phyloP scores from a whole-genome alignment of 441 rosid genomes.

The Melastoma candidum region DNA sequence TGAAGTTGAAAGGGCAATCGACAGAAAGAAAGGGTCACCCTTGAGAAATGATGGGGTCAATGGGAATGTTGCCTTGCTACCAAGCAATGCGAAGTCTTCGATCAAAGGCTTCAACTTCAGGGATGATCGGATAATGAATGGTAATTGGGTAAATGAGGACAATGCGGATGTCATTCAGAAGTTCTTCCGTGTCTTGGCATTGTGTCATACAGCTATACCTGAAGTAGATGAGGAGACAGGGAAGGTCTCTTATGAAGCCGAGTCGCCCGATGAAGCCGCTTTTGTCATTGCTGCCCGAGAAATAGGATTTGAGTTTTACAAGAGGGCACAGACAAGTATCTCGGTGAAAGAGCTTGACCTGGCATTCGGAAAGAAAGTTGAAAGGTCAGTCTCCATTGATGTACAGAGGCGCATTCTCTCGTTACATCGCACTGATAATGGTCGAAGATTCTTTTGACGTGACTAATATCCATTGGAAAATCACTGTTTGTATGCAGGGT shows the following conservation, averaged over 20 bases:
- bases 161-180: background rate
- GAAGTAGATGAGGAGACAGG: background rate
- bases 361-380: background rate
- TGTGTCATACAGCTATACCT: constrained; percentile 1
- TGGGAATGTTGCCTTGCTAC: background rate
- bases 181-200: constrained; percentile 5
- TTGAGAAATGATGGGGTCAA: background rate
- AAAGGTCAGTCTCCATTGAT: background rate
- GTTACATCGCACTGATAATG: background rate
- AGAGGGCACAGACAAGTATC: background rate
- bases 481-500: constrained; percentile 8
- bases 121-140: constrained; percentile 1
- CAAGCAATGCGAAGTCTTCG: background rate
- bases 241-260: constrained; percentile 2
- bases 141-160: background rate
- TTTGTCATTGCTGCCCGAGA: constrained; percentile 3
- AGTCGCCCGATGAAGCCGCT: constrained; percentile 10
- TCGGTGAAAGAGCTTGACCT: background rate
- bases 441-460: background rate
- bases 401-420: too few species aligned
- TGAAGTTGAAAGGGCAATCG: constrained; percentile 4
- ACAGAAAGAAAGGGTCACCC: constrained; percentile 3
- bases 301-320: constrained; percentile 5
- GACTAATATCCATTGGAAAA: background rate
- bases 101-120: constrained; percentile 8